A percentile compares a stretch with the other conserved stretches of the same genome.
Evolutionary conservation across 495 filamentous ascomycete genomes (phyloP).

Genomic region (Aspergillus conjunctus): DNA sequence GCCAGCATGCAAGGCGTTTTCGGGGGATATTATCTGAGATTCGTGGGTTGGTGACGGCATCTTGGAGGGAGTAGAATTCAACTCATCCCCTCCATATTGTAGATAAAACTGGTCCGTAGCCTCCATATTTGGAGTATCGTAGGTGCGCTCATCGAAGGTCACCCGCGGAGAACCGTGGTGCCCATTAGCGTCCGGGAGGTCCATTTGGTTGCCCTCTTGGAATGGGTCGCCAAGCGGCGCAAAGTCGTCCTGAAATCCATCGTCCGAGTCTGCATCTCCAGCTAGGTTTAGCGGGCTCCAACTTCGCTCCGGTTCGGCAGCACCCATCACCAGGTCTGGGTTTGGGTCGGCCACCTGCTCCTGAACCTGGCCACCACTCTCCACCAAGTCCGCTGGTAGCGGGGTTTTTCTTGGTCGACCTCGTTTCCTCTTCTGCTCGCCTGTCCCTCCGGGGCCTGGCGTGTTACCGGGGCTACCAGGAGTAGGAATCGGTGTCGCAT

Average conservation of each 20-base stretch:
- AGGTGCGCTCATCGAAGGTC: conserved; percentile 21
- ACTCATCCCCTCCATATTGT: conserved; percentile 32
- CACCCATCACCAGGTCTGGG: no score
- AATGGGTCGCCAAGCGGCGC: conserved; percentile 23
- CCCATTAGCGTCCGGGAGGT: conserved; percentile 12
- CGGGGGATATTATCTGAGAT: conserved; percentile 29
- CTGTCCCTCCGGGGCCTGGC: conserved; percentile 24
- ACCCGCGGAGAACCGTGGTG: conserved; percentile 19
- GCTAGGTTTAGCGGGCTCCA: conserved; percentile 35
- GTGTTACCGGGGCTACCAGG: conserved; percentile 43
- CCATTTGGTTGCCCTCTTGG: conserved; percentile 27
- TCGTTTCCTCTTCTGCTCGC: conserved; percentile 36
- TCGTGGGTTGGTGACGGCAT: conserved; percentile 42
- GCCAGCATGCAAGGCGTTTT: conserved; percentile 36
- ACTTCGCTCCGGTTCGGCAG: conserved; percentile 19
- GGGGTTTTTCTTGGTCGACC: conserved; percentile 46
- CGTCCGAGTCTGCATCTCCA: conserved; percentile 24
- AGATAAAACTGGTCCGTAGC: conserved; percentile 35
- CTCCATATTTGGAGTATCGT: conserved; percentile 36
- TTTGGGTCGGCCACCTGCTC: neutral
- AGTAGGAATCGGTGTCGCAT: conserved; percentile 42
- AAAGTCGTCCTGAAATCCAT: conserved; percentile 28
- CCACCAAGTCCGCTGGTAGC: conserved; percentile 24
- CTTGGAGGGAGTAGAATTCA: conserved; percentile 46
- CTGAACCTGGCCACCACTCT: conserved; percentile 24